A percentile compares a stretch with the other conserved stretches of the same genome.
Conservation (phyloP, 1,139 yeast genomes). For the Nakaseomyces sp. region DNA sequence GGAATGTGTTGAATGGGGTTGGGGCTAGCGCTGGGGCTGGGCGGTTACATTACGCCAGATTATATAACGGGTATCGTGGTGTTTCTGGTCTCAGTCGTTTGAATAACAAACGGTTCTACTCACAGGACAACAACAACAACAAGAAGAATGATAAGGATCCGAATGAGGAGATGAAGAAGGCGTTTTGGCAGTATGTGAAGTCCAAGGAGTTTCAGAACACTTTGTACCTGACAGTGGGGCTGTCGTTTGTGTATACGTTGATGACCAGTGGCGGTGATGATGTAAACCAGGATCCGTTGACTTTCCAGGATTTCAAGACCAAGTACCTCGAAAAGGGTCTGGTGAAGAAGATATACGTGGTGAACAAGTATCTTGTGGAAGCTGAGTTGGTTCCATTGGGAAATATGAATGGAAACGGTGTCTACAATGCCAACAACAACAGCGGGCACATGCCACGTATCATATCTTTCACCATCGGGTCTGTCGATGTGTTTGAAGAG, state of each 20-base stretch:
- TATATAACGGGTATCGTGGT: too few species aligned
- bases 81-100: too few species aligned
- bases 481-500: constrained; percentile 84
- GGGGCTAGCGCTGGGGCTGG: neutral
- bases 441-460: constrained; percentile 13
- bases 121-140: too few species aligned
- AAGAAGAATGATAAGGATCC: constrained; percentile 16
- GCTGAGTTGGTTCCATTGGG: constrained; percentile 58
- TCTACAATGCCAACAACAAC: too few species aligned
- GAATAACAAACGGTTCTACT: constrained; percentile 6
- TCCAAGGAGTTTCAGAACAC: constrained; percentile 36
- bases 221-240: constrained; percentile 33
- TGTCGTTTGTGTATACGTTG: constrained; percentile 32
- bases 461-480: constrained; percentile 74
- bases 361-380: constrained; percentile 71
- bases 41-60: too few species aligned
- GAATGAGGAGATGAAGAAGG: constrained; percentile 24
- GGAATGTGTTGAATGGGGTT: too few species aligned
- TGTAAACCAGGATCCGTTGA: constrained; percentile 40
- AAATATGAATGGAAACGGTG: too few species aligned
- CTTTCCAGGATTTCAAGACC: constrained; percentile 86
- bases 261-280: constrained; percentile 29
- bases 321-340: constrained; percentile 76
- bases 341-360: constrained; percentile 66
- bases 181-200: constrained; percentile 32